Percentiles rank a stretch among this genome's conserved stretches.
These are phyloP conservation scores for Polyporus tsugae DNA, from an alignment of 1,284 basidiomycete species.

Conservation along the genomic window DNA sequence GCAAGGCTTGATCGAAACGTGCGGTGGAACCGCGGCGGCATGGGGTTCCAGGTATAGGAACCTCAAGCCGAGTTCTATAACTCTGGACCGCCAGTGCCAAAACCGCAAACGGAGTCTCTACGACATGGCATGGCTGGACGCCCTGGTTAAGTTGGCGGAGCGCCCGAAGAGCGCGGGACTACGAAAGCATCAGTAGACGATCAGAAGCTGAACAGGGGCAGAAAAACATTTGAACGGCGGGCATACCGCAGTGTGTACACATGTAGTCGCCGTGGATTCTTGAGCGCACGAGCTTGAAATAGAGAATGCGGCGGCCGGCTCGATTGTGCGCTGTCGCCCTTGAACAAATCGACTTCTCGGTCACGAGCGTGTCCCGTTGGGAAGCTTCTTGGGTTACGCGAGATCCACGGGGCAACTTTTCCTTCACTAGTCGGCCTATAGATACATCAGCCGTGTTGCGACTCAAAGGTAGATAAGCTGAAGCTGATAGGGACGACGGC, in stretches of 20 bases:
- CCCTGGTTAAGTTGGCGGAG: background rate
- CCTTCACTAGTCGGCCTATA: background rate
- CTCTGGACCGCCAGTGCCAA: constrained; percentile 5
- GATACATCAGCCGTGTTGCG: background rate
- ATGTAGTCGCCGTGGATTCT: background rate
- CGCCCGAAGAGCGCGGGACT: background rate
- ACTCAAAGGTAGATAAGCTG: background rate
- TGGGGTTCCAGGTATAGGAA: background rate
- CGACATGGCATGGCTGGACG: background rate
- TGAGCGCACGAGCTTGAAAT: background rate
- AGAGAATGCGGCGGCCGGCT: background rate
- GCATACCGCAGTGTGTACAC: background rate
- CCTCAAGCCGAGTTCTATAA: background rate
- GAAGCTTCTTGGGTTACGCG: constrained; percentile 4
- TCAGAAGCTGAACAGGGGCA: background rate
- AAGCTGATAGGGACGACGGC: background rate
- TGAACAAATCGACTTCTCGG: background rate
- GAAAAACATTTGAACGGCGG: background rate
- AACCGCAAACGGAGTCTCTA: background rate
- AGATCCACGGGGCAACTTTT: background rate
- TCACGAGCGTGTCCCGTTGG: background rate
- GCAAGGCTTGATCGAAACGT: background rate
- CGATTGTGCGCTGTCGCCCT: background rate
- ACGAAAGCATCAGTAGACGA: background rate
- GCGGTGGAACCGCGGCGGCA: background rate